Evolutionary conservation across 306 rosid genomes (phyloP).

Genomic region (Hylodesmum podocarpum): DNA sequence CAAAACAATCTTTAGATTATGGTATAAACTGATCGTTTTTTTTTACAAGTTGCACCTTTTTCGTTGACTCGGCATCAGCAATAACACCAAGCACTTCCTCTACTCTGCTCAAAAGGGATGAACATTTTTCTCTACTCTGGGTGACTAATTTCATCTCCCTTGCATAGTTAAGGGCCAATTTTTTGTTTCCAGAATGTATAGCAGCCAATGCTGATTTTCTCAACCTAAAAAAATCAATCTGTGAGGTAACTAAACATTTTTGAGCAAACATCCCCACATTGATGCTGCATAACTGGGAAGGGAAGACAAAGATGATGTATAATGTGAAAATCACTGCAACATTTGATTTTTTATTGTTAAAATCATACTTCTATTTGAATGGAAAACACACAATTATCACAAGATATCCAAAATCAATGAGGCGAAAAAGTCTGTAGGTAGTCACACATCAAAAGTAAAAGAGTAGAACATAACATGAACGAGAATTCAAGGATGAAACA

Average conservation of each 20-base stretch:
- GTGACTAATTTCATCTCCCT: conserved; percentile 70
- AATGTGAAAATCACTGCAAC: background rate
- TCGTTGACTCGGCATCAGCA: conserved; percentile 76
- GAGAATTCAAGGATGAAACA: background rate
- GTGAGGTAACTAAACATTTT: conserved; percentile 25
- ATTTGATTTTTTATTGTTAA: background rate
- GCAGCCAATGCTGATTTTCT: conserved; percentile 73
- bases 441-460: background rate
- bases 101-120: conserved; percentile 74
- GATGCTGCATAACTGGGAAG: conserved; percentile 10
- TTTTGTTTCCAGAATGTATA: conserved; percentile 73
- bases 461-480: background rate
- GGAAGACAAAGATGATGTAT: background rate
- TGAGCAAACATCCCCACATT: conserved; percentile 16
- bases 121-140: conserved; percentile 74
- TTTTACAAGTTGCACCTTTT: conserved; percentile 52
- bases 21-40: background rate
- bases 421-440: background rate
- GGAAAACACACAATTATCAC: background rate
- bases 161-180: conserved; percentile 70
- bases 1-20: conserved; percentile 8
- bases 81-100: conserved; percentile 73
- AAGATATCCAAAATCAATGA: background rate
- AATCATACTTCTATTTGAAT: background rate
- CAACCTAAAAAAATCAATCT: conserved; percentile 51